phyloP scores from a whole-genome alignment of 257 asterid genomes.

The Solanum etuberosum region DNA sequence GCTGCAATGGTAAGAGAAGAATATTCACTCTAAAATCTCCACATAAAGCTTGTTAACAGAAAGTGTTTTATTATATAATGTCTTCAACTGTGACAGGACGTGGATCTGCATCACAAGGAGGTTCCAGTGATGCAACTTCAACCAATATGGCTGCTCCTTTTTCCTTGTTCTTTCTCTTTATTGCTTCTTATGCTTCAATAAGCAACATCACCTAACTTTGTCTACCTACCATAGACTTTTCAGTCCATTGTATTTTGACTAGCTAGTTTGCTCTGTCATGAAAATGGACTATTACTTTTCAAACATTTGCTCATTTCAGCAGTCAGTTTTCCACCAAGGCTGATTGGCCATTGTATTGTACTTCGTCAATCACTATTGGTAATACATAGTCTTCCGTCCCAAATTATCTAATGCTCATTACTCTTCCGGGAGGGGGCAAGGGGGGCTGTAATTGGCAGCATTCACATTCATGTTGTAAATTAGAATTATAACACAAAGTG shows the following conservation, averaged over 20 bases:
- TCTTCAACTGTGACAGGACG: slow-evolving; percentile 9
- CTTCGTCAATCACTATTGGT: not conserved
- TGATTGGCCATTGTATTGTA: not conserved
- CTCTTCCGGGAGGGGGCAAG: too few species aligned
- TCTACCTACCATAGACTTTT: not conserved
- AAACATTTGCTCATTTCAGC: not conserved
- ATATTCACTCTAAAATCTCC: not conserved
- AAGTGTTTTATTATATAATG: not conserved
- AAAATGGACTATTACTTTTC: not conserved
- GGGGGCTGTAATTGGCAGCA: not conserved
- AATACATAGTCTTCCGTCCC: not conserved
- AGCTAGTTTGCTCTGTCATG: not conserved
- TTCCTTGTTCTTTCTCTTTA: slow-evolving; percentile 10
- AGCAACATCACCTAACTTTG: not conserved
- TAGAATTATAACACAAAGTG: not conserved
- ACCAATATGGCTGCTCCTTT: slow-evolving; percentile 15
- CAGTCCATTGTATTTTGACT: not conserved
- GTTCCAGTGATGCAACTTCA: slow-evolving; percentile 22
- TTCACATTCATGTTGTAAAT: not conserved
- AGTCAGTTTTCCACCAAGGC: not conserved
- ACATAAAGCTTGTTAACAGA: not conserved
- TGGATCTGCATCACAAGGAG: slow-evolving; percentile 16
- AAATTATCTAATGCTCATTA: not conserved
- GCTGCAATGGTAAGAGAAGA: slow-evolving; percentile 40
- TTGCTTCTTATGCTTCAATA: slow-evolving; percentile 16